Evolutionary conservation across 1,284 basidiomycete species (phyloP), one percentile per base, ranked within the genome.

Genomic region (Ustilago hordei): DNA sequence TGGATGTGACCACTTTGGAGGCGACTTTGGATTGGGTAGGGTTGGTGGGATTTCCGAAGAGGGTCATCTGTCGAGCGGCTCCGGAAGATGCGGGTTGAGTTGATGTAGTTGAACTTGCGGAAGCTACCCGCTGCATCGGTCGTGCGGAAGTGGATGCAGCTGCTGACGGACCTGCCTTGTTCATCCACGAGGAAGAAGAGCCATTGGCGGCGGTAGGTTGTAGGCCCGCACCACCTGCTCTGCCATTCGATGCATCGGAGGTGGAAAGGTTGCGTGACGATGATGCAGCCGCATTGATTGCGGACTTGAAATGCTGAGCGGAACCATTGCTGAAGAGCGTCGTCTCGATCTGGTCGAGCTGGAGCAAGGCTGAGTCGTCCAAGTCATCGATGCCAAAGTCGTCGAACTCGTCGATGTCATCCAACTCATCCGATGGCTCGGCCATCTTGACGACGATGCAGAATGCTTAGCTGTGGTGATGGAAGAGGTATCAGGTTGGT

Each of bases 351-450:
- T 65, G 64, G 31, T 69, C 68, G 19, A 72, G 54, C 53, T 70
- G 67, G 4, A 64, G 53, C 8, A 73, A 59, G 8, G 60, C 65
- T 17, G 56, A 63, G 39, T 75, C 70, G 41, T 73, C 75, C 12
- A 71, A 43, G 15, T 50, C 50, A 48, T 68, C 74, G 35, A 59
- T 59, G n/a, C 64, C 69, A 38, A 81, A 73, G 60, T 79, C 77
- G 66, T 77, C 74, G 32, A 79, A 66, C 35, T 73, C 68, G 60
- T 81, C 79, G 57, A 70, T 67, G 19, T 77, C 78, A 36, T 73
- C 78, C 43, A 75, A 66, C 50, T 80, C 71, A 54, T 71, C 71
- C 19, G 62, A 53, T 8, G 50, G n/a, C 11, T 53, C 50, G 9
- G 58, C 28, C 71, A 73, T 74, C 38, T 2, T 66, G 35, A 43